Base-by-base conservation (phyloP, 768 basidiomycete species). In the Brasilioporus rufonigricans region DNA sequence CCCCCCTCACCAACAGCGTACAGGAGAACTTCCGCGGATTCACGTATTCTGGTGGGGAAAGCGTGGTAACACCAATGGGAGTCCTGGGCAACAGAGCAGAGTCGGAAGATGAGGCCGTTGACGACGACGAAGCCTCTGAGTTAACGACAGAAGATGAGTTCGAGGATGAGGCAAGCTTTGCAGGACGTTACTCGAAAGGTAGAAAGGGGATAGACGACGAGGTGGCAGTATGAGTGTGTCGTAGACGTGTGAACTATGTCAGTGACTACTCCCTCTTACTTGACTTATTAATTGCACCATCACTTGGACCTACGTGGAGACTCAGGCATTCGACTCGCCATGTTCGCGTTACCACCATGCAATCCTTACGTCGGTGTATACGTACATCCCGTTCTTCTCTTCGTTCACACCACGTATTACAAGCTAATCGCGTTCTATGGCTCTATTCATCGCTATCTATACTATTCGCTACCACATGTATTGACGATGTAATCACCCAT, bases 1-100 rank as follows among this genome's bases (percentile, higher is more conserved):
- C 81, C 31, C 93, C 91, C 38, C 76, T 98, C 66, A 95, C 94
- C 58, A 91, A 77, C 69, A 91, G 88, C 65, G 91, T 98, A 44
- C 95, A 98, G 75, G 95, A 95, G 75, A 93, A 97, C 68, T 98
- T 98, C 72, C 81, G 88, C 44, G 96, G 96, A 19, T 98, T 98
- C 78, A 95, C 90, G 9, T 92, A 87, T 67, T 85, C 84, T 27
- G 89, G 88, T 47, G 86, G 85, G 24, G 87, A 89, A 74, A 85
- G 84, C 52, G 70, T 89, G 29, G 68, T 77, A 6, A 76, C 73
- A 12, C 71, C 76, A n/a, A 72, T 73, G 48, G 78, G 78, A 7
- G 62, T 75, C 40, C 64, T 78, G 48, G 67, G 71, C 51, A 59
- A 63, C 62, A 60, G 68, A 38, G 36, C 33, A 24, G 67, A 65